Percentiles rank a stretch among this genome's conserved stretches.
These are phyloP conservation scores for Panicum hallii DNA, from an alignment of 202 grass and related monocot genomes.

Conservation along the genomic window DNA sequence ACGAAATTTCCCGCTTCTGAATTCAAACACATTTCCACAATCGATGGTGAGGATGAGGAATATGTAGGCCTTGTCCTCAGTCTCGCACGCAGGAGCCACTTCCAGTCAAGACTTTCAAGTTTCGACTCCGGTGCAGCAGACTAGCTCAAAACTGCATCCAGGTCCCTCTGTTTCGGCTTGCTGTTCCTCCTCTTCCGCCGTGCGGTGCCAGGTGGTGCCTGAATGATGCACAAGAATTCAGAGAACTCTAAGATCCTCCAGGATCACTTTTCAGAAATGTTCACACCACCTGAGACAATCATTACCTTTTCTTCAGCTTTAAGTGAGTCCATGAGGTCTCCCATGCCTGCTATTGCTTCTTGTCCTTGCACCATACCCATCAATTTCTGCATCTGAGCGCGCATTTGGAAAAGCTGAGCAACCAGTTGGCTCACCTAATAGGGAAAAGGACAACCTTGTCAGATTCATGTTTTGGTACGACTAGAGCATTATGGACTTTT, in stretches of 20 bases:
- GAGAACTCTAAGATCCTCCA: background rate
- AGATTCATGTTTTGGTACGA: conserved; percentile 29
- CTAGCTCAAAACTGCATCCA: conserved; percentile 49
- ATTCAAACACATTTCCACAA: background rate
- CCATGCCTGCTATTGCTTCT: conserved; percentile 79
- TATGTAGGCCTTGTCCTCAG: background rate
- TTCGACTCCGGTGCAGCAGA: conserved; percentile 7
- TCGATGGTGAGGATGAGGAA: background rate
- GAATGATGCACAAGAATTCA: conserved; percentile 26
- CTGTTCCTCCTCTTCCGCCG: conserved; percentile 68
- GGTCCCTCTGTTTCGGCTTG: conserved; percentile 38
- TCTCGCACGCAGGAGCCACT: background rate
- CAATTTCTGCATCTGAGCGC: conserved; percentile 91
- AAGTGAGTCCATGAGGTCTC: conserved; percentile 83
- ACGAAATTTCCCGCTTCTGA: background rate
- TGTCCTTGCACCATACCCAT: conserved; percentile 93
- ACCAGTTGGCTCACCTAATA: conserved; percentile 90
- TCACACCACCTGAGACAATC: background rate
- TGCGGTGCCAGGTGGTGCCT: conserved; percentile 88
- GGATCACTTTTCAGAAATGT: background rate
- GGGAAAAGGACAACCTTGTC: conserved; percentile 20
- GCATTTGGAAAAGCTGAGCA: conserved; percentile 92
- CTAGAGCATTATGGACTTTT: background rate
- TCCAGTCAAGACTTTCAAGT: background rate
- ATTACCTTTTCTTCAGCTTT: conserved; percentile 78